Evolutionary conservation across 2,329 filamentous ascomycete species (phyloP), one percentile per base, ranked within the genome.

Genomic region (Didymella segeticola): DNA sequence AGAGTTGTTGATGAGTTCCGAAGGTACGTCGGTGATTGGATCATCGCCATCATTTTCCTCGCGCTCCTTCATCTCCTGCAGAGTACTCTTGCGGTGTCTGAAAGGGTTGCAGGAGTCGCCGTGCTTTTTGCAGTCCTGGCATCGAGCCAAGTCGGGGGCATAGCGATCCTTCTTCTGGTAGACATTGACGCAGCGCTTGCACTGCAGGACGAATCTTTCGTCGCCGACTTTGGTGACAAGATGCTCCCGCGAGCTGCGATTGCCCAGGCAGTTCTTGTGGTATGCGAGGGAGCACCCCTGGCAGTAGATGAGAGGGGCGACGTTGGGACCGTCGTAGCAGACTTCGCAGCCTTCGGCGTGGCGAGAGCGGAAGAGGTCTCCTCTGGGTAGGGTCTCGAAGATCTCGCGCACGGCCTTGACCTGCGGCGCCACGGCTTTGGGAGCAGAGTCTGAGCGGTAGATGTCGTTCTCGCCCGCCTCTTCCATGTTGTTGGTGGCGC

Each of bases 221-320:
- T 88, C 80, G 2, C 81, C 87, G 46, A 97, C 76, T 72, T 98
- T 99, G 20, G 92, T 98, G 9, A 91, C 91, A 29, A 95, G 78
- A 71, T 98, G 95, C n/a, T 96, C 91, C 56, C 95, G 84, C 11
- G 73, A 79, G 45, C 83, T 84, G 43, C 95, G 85, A 42, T 82
- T 80, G 1, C 93, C 92, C 23, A 99, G 80, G 68, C 95, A 99
- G 33, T 77, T 78, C 72, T 90, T 91, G 75, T 99, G 95, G 63
- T 91, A 96, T 0, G 89, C 83, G 41, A 88, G 80, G 2, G 88
- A 91, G 71, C 95, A 99, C 25, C 95, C 95, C 76, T 99, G 96
- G 64, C 95, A 99, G 68, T 88, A 87, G 27, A 99, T 83, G 20
- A 99, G 79, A 31, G 84, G 80, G 1, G 90, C 91, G 68, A 87